Base-by-base conservation (phyloP, 163 green algal genomes). In the Scenedesmus sp. region DNA sequence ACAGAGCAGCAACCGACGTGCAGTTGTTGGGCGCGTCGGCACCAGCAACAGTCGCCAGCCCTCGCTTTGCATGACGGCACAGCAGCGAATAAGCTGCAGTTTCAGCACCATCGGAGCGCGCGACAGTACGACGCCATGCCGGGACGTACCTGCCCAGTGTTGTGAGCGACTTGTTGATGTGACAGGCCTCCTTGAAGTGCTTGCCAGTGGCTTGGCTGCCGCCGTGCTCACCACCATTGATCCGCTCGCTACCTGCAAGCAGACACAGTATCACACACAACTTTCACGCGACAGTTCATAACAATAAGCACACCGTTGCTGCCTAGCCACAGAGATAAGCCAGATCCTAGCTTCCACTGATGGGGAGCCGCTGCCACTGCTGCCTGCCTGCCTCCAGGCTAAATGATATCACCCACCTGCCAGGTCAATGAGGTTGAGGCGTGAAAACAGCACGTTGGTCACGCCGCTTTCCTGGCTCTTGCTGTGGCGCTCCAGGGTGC, bases 131-230 rank as follows among this genome's bases (percentile, higher is more conserved):
- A 33, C 22, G 46, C 30, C 49, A 20, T 76, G 65, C 5, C 0
- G 9, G 16, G 30, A 37, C 65, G 9, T 37, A 76, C 81, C 96
- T 94, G 16, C 97, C 97, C 26, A 99, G 94, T 35, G 96, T 96
- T 35, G 95, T 97, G 2, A 99, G 94, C 53, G 95, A 98, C 93
- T 97, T 97, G 93, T 99, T 99, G 94, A 99, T 99, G 89, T 95
- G 94, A 90, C 94, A 97, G 4, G 96, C 96, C 87, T 94, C 93
- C 88, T 97, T 97, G 83, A 98, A 94, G 81, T 96, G 94, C 82
- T 95, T 91, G 37, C 96, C 96, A n/a, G 91, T 72, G 16, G 94
- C 94, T 6, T 96, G 92, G 56, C 91, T 96, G 68, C 95, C 91
- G 26, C 95, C 96, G 80, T 97, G 94, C 35, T 90, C 93, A 46